Conservation (phyloP, 306 rosid species). For the Carpinus viminea region DNA sequence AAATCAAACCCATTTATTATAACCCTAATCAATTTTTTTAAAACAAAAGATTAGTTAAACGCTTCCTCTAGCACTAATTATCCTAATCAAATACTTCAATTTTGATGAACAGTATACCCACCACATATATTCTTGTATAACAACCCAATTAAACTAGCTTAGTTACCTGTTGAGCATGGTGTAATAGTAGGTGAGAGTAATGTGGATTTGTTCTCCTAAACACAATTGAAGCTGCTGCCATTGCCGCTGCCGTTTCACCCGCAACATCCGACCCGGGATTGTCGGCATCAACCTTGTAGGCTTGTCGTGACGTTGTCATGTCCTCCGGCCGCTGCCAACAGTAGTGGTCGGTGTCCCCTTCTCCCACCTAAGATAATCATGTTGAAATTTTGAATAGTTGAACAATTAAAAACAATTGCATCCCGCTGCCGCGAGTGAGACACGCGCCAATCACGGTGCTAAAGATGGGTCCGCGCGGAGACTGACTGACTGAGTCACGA, state of each 20-base stretch:
- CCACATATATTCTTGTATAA: background rate
- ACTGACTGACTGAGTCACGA: slow-evolving; percentile 9
- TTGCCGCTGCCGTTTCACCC: slow-evolving; percentile 74
- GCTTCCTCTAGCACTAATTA: background rate
- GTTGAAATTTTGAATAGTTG: background rate
- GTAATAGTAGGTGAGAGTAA: slow-evolving; percentile 70
- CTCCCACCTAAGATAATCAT: slow-evolving; percentile 59
- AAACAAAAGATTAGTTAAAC: background rate
- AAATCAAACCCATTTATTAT: slow-evolving; percentile 18
- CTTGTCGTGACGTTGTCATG: slow-evolving; percentile 77
- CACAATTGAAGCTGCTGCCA: slow-evolving; percentile 74
- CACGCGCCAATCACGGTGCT: slow-evolving; percentile 33
- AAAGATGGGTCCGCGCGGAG: slow-evolving; percentile 15
- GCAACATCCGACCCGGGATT: slow-evolving; percentile 77
- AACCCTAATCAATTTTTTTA: background rate
- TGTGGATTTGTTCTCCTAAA: slow-evolving; percentile 73
- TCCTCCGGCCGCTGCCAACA: slow-evolving; percentile 97
- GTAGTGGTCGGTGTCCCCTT: slow-evolving; percentile 79
- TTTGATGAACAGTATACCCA: slow-evolving; percentile 26
- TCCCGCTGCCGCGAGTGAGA: slow-evolving; percentile 21
- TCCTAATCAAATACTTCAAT: background rate
- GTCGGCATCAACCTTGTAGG: slow-evolving; percentile 56
- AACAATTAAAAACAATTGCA: background rate
- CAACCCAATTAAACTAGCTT: slow-evolving; percentile 16
- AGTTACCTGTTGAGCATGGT: slow-evolving; percentile 71